Evolutionary conservation across 345 rosid genomes (phyloP).

Genomic region (Durio zibethinus): DNA sequence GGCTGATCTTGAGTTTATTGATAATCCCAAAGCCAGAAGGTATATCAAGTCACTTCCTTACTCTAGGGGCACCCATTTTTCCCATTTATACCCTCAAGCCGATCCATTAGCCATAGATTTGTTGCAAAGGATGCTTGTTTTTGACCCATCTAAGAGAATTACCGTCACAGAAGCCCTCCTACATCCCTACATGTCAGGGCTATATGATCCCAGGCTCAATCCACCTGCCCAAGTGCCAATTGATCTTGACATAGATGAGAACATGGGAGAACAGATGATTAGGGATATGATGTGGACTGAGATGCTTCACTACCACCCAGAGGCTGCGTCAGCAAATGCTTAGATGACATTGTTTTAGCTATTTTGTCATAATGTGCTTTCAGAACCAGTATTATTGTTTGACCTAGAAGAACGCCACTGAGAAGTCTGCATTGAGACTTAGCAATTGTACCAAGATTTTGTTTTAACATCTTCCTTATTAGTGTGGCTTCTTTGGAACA

Average conservation of each 20-base stretch:
- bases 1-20: slow-evolving; percentile 68
- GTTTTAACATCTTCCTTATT: slow-evolving; percentile 2
- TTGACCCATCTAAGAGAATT: slow-evolving; percentile 73
- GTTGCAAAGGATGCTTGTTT: slow-evolving; percentile 68
- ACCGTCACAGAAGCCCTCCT: slow-evolving; percentile 71
- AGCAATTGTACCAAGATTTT: slow-evolving; percentile 18
- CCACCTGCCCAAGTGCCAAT: slow-evolving; percentile 73
- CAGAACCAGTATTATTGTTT: slow-evolving; percentile 8
- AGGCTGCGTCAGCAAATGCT: slow-evolving; percentile 33
- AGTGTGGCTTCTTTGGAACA: slow-evolving; percentile 6
- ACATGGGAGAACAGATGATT: slow-evolving; percentile 48
- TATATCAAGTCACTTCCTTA: slow-evolving; percentile 65
- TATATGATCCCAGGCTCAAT: slow-evolving; percentile 57
- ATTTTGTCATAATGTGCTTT: neutral
- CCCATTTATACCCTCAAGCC: slow-evolving; percentile 59
- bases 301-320: slow-evolving; percentile 75
- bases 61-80: slow-evolving; percentile 50
- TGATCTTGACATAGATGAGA: slow-evolving; percentile 59
- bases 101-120: slow-evolving; percentile 77
- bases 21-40: slow-evolving; percentile 61
- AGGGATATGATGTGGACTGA: slow-evolving; percentile 86
- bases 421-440: slow-evolving; percentile 3
- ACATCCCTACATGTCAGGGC: slow-evolving; percentile 67
- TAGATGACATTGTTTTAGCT: slow-evolving; percentile 10
- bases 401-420: neutral